phyloP scores from a whole-genome alignment of 176 grass and related monocot genomes.

The Hordeum marinum region DNA sequence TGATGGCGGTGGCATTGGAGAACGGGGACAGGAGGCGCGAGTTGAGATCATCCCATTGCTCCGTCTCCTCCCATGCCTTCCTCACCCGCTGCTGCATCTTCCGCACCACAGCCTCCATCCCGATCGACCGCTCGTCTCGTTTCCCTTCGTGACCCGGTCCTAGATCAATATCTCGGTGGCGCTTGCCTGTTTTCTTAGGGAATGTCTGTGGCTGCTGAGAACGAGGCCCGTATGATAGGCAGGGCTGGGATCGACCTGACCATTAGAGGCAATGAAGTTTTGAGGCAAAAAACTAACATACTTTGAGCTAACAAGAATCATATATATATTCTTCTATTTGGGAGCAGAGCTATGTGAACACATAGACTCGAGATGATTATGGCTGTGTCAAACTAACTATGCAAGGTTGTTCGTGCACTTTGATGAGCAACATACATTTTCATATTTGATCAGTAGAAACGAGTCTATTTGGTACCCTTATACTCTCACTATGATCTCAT shows the following conservation, averaged over 20 bases:
- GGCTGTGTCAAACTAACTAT: background rate
- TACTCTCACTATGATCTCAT: background rate
- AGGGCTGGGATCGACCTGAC: too few species aligned
- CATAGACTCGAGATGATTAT: background rate
- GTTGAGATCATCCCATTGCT: conserved; percentile 62
- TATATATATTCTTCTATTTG: too few species aligned
- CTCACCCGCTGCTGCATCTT: conserved; percentile 70
- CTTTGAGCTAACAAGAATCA: too few species aligned
- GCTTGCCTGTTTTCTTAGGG: background rate
- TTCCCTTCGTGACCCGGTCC: background rate
- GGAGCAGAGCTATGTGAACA: background rate
- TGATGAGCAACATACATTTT: too few species aligned
- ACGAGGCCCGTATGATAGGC: too few species aligned
- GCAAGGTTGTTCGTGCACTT: too few species aligned
- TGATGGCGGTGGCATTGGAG: conserved; percentile 40
- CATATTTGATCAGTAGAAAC: too few species aligned
- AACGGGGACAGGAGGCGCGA: conserved; percentile 42
- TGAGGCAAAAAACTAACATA: too few species aligned
- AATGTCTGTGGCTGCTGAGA: too few species aligned
- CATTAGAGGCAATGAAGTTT: too few species aligned
- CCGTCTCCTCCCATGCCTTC: conserved; percentile 46
- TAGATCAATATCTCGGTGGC: background rate
- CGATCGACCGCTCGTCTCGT: background rate
- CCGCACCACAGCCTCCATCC: conserved; percentile 48
- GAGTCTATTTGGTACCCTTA: background rate